Evolutionary conservation across 495 filamentous ascomycete genomes (phyloP), one percentile per base, ranked within the genome.

Genomic region (Aspergillus homomorphus): DNA sequence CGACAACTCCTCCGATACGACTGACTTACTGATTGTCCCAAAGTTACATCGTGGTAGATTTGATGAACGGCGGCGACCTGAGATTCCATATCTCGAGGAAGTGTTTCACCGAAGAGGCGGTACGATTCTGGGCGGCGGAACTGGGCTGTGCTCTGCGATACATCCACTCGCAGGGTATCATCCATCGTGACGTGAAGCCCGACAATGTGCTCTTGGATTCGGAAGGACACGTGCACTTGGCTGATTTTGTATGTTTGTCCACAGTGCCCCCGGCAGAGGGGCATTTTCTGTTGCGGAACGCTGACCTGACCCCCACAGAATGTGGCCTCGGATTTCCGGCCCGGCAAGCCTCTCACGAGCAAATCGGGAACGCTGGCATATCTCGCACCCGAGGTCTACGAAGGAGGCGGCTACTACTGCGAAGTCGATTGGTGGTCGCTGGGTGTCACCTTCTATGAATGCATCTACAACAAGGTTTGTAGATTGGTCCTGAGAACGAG

Each of bases 381-480:
- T 69, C 83, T 98, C 2, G 95, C 94, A 2, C 94, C 94, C 1
- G 94, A 98, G 68, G 95, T 97, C 22, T 98, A 98, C 61, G 83
- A 84, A 60, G 94, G 92, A 22, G 82, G 81, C 42, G 94, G 93
- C 9, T 98, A 98, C 65, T 82, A 84, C 54, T 83, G 81, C 21
- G 90, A 94, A 65, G 92, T 95, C 14, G 94, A 98, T 73, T 98
- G 94, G 94, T 98, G 94, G 94, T 96, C 93, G 15, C 70, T 98
- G 22, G 94, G 94, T 30, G 94, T 98, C 46, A 84, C 93, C 2
- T 96, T 98, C 71, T 98, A 96, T 73, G 94, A 98, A 73, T 97
- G 94, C 80, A 96, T 98, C 49, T 98, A 97, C 75, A 97, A 94
- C 73, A 98, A 95, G 87, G 92, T 93, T 75, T 51, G 82, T 67